phyloP scores from a whole-genome alignment of 2,329 filamentous ascomycete species.

The Aspergillus japonicus region DNA sequence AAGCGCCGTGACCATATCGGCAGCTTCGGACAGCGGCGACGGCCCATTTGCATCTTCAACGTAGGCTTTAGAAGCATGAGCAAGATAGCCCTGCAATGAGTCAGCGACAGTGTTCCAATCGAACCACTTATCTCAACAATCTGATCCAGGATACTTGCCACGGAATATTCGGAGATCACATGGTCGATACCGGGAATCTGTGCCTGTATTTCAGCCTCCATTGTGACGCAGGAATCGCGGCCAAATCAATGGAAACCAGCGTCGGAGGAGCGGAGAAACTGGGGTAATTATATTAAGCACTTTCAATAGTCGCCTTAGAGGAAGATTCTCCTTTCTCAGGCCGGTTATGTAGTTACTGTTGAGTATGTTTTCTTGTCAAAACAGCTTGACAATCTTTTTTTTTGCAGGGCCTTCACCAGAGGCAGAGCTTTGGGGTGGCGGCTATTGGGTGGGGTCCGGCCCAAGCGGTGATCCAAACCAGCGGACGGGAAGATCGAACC shows the following conservation, averaged over 20 bases:
- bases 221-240: constrained; percentile 39
- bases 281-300: background rate
- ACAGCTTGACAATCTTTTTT: background rate
- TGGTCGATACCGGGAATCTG: constrained; percentile 85
- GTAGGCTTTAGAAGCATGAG: constrained; percentile 85
- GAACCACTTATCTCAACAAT: background rate
- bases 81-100: constrained; percentile 69
- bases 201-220: constrained; percentile 85
- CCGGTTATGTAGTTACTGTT: background rate
- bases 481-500: background rate
- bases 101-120: constrained; percentile 11
- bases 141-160: constrained; percentile 43
- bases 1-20: constrained; percentile 78
- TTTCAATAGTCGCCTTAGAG: background rate
- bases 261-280: background rate
- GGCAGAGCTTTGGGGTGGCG: background rate
- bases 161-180: constrained; percentile 85
- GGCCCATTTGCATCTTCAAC: constrained; percentile 66
- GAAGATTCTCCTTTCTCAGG: background rate
- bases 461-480: background rate
- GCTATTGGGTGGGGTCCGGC: background rate
- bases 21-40: constrained; percentile 81
- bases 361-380: background rate
- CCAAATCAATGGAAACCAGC: background rate
- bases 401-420: background rate